Evolutionary conservation across 2,329 filamentous ascomycete genomes (phyloP), one percentile per base, ranked within the genome.

Genomic region (Fusarium sambucinum): DNA sequence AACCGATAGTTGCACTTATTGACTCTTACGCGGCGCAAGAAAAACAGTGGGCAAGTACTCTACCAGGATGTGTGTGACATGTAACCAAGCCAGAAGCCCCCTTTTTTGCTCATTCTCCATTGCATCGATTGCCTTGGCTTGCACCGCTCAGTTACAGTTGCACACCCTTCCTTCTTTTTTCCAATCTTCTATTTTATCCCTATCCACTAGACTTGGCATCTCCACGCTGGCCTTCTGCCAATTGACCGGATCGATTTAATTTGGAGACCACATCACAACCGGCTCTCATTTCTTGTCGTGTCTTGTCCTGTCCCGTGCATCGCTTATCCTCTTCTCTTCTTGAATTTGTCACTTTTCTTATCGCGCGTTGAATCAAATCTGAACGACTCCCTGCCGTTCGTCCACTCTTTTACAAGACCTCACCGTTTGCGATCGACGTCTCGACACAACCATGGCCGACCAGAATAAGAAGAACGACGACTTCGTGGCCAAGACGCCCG

Each of bases 401-500:
- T 70, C 68, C 68, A 55, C 68, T 70, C 68, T 59, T 70, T 70
- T 55, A 40, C 33, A 59, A 44, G 51, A 35, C 25, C 27, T 55
- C 29, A 38, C 48, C 54, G 46, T 55, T 53, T 45, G 51, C 55
- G 50, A 65, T 38, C 59, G 40, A 63, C 45, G 52, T 50, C 19
- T 14, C 35, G 21, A 41, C 48, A 25, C n/a, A 55, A 23, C 42
- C 45, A 70, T 70, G 68, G 63, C 68, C 37, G 68, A 70, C 40
- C 61, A 64, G 46, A 68, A 68, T 44, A 70, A 70, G 55, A 70
- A 71, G 59, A 70, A 68, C 55, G 68, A 70, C n/a, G 68, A 70
- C 50, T 70, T 70, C 41, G 67, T 70, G 40, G 63, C 68, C 29
- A 45, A 54, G 21, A 70, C 68, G 63, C 60, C 67, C 21, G 68